Conservation (phyloP, 1,284 basidiomycete species). For the Kwoniella shivajii region DNA sequence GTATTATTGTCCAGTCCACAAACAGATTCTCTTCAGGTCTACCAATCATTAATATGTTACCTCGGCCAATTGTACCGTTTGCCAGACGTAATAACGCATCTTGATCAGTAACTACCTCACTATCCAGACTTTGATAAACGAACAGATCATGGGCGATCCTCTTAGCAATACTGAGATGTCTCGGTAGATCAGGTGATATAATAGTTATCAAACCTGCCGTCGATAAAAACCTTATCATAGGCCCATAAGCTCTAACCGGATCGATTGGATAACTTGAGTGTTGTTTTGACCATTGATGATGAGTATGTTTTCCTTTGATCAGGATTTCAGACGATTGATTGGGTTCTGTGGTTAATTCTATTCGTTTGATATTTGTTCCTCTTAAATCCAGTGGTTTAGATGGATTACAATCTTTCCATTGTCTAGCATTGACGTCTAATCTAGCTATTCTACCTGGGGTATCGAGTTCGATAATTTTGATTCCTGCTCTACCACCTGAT, state of each 20-base stretch:
- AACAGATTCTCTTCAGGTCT: constrained; percentile 47
- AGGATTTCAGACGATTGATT: background rate
- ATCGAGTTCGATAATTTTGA: constrained; percentile 51
- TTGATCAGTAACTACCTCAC: constrained; percentile 61
- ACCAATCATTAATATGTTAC: constrained; percentile 62
- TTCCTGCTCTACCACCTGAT: constrained; percentile 49
- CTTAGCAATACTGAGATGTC: constrained; percentile 59
- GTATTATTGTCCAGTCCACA: constrained; percentile 31
- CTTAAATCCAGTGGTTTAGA: constrained; percentile 27
- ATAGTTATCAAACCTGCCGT: constrained; percentile 61
- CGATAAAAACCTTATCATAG: constrained; percentile 66
- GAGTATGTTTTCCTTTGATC: background rate
- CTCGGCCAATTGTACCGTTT: constrained; percentile 35
- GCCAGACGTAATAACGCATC: constrained; percentile 51
- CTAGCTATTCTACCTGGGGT: constrained; percentile 31
- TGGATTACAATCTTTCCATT: constrained; percentile 28
- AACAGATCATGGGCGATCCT: constrained; percentile 69
- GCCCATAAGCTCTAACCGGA: constrained; percentile 57
- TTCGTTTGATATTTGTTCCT: constrained; percentile 39
- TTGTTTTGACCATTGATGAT: too few relatives aligned
- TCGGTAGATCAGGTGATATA: constrained; percentile 49
- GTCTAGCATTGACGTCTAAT: constrained; percentile 44
- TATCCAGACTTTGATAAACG: constrained; percentile 69
- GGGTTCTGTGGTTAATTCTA: constrained; percentile 18
- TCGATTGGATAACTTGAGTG: background rate